Evolutionary conservation across 345 rosid genomes (phyloP).

Genomic region (Brassica rapa): DNA sequence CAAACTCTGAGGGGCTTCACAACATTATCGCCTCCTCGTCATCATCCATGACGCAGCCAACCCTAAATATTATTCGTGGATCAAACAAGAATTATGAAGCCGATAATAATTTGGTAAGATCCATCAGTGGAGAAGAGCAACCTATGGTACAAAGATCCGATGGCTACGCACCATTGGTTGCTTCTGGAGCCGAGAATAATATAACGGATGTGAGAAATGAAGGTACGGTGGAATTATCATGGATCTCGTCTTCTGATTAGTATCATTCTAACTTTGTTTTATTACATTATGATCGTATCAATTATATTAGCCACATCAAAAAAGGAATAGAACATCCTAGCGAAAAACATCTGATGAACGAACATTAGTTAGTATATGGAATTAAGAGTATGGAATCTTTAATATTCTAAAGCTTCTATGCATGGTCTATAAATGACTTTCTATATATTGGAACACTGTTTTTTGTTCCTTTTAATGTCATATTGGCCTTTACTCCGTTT

Average conservation of each 20-base stretch:
- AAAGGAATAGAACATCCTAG: constrained; percentile 1
- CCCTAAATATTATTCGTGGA: constrained; percentile 39
- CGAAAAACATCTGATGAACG: constrained; percentile 10
- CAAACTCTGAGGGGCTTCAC: constrained; percentile 50
- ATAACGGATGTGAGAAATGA: constrained; percentile 41
- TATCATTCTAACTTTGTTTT: constrained; percentile 12
- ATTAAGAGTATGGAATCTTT: constrained; percentile 20
- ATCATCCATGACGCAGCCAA: constrained; percentile 30
- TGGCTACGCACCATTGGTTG: constrained; percentile 30
- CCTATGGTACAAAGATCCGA: constrained; percentile 42
- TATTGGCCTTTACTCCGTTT: constrained; percentile 4
- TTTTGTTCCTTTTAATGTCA: background rate
- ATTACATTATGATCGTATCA: constrained; percentile 13
- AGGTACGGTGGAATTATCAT: constrained; percentile 68
- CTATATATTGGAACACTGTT: constrained; percentile 20
- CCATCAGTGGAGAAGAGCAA: constrained; percentile 39
- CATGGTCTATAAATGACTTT: constrained; percentile 23
- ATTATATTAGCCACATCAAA: background rate
- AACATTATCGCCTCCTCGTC: constrained; percentile 46
- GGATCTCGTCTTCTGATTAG: constrained; percentile 83
- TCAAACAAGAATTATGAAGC: constrained; percentile 15
- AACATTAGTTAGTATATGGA: constrained; percentile 17
- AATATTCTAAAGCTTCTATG: constrained; percentile 19
- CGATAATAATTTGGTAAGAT: constrained; percentile 42
- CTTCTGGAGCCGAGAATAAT: constrained; percentile 48